phyloP scores from a whole-genome alignment of 1,139 yeast species.

The Saccharomyces uvarum region DNA sequence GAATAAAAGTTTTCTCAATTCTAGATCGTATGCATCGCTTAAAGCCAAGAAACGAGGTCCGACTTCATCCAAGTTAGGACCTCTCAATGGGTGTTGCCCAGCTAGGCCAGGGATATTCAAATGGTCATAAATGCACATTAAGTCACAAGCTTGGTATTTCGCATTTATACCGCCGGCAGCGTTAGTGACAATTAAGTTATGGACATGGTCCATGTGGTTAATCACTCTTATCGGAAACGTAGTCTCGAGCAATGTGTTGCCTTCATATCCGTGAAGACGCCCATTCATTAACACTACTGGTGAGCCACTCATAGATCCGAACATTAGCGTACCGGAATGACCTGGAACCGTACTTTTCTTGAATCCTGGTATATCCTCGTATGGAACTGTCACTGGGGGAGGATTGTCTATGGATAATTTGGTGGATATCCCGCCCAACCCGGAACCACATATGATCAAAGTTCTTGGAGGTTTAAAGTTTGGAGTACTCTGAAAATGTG shows the following conservation, averaged over 20 bases:
- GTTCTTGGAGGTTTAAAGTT: constrained; percentile 41
- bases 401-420: constrained; percentile 35
- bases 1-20: constrained; percentile 53
- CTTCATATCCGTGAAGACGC: constrained; percentile 85
- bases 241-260: constrained; percentile 70
- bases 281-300: constrained; percentile 95
- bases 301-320: constrained; percentile 65
- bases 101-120: constrained; percentile 85
- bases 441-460: constrained; percentile 89
- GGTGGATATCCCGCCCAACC: constrained; percentile 78
- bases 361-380: constrained; percentile 72
- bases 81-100: constrained; percentile 81
- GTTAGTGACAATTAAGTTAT: constrained; percentile 69
- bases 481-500: constrained; percentile 8
- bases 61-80: constrained; percentile 69
- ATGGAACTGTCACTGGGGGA: constrained; percentile 46
- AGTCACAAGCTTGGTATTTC: constrained; percentile 67
- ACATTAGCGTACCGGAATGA: constrained; percentile 74
- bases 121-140: constrained; percentile 86
- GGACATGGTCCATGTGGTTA: constrained; percentile 47
- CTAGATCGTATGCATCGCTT: constrained; percentile 81
- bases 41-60: constrained; percentile 87
- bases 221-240: constrained; percentile 83
- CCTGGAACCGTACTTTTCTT: constrained; percentile 79
- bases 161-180: constrained; percentile 89